Conservation (phyloP, 2,329 filamentous ascomycete genomes). For the Stachybotrys elegans region DNA sequence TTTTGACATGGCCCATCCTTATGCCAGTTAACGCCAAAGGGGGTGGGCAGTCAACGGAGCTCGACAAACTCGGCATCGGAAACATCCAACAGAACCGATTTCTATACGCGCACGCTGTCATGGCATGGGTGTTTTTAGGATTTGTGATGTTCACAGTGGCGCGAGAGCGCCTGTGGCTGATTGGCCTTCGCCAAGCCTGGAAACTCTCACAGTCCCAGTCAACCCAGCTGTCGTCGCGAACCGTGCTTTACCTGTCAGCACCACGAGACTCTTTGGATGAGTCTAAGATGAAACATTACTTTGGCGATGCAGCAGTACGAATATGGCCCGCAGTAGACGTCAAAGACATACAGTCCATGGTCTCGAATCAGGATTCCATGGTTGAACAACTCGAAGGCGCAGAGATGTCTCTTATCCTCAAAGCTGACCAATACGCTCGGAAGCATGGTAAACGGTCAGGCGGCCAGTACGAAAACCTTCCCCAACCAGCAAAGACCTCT, state of each 20-base stretch:
- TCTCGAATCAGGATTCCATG: neutral
- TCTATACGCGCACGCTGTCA: neutral
- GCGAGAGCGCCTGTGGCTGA: constrained; percentile 1
- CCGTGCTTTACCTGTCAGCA: neutral
- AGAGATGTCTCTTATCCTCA: neutral
- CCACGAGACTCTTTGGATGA: neutral
- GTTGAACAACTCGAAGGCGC: neutral
- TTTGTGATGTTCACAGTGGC: constrained; percentile 1
- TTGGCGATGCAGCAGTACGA: constrained; percentile 1
- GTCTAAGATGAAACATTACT: neutral
- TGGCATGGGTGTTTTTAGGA: neutral
- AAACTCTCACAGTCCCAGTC: neutral
- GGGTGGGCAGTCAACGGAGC: neutral
- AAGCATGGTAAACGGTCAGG: neutral
- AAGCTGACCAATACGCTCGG: neutral
- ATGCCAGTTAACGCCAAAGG: neutral
- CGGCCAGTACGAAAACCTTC: neutral
- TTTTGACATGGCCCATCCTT: neutral
- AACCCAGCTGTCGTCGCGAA: neutral
- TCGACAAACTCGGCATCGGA: constrained; percentile 1
- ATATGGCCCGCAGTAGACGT: neutral
- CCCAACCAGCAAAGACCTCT: neutral
- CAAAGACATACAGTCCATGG: neutral
- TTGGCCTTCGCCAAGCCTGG: constrained; percentile 2
- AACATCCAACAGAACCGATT: neutral